Percentiles rank a stretch among this genome's conserved stretches.
These are phyloP conservation scores for Infundibulicybe gibba DNA, from an alignment of 768 basidiomycete genomes.

Conservation along the genomic window DNA sequence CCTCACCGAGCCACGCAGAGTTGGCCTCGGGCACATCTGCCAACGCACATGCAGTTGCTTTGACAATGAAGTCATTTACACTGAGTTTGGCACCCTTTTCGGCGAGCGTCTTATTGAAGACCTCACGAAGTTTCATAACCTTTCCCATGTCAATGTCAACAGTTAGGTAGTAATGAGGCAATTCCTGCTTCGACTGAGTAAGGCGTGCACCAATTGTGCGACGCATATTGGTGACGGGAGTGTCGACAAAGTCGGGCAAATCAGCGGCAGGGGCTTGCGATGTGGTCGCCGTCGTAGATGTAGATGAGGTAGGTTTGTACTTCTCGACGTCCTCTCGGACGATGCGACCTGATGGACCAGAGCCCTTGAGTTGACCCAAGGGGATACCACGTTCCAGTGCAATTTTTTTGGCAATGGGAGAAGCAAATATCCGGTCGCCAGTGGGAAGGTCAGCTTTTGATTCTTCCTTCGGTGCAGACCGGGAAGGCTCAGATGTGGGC, in stretches of 20 bases:
- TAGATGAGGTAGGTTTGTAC: slow-evolving; percentile 58
- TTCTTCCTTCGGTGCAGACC: slow-evolving; percentile 29
- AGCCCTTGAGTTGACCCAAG: slow-evolving; percentile 83
- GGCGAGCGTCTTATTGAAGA: slow-evolving; percentile 87
- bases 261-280: slow-evolving; percentile 48
- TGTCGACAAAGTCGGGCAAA: slow-evolving; percentile 78
- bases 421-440: slow-evolving; percentile 89
- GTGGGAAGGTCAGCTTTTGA: slow-evolving; percentile 53
- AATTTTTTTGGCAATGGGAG: slow-evolving; percentile 95
- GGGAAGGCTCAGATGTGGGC: slow-evolving; percentile 26
- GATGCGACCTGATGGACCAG: slow-evolving; percentile 93
- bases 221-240: slow-evolving; percentile 91
- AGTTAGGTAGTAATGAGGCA: slow-evolving; percentile 98
- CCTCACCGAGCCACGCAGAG: slow-evolving; percentile 95
- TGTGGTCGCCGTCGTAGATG: slow-evolving; percentile 38
- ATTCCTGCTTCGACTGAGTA: slow-evolving; percentile 87
- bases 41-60: slow-evolving; percentile 88
- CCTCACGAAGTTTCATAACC: slow-evolving; percentile 87
- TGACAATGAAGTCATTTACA: slow-evolving; percentile 98
- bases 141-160: slow-evolving; percentile 96
- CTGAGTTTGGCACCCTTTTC: slow-evolving; percentile 94
- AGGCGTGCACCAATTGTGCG: slow-evolving; percentile 89
- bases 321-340: slow-evolving; percentile 93
- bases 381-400: slow-evolving; percentile 94
- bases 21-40: slow-evolving; percentile 97